Base-by-base conservation (phyloP, 495 filamentous ascomycete genomes). In the Mytilinidion resinicola region DNA sequence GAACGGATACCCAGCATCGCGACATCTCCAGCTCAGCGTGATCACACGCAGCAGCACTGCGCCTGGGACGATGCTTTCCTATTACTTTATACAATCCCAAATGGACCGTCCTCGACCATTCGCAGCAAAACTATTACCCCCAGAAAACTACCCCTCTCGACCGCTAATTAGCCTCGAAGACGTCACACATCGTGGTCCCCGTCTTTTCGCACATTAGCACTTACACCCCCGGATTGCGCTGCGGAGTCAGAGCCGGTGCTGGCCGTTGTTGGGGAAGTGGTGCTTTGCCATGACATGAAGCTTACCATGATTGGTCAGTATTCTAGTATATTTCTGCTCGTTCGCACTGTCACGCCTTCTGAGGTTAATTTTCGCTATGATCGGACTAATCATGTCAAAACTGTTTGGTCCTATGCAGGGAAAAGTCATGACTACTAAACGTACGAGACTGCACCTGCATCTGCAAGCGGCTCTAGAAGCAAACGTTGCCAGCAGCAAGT, bases 131-230 rank as follows among this genome's bases (percentile, higher is more conserved):
- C 46, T 49, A 49, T 49, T 49, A 49, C 46, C 46, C 46, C 46
- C 46, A 49, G 15, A 25, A 49, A 49, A 49, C 46, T 49, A 25
- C 46, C 46, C 46, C 20, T 49, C 46, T 17, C 46, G 46, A 49
- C 46, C 46, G 46, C 46, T 14, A 25, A 25, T 9, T 25, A 14
- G 14, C 46, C 14, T 17, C 15, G 6, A 25, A 7, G 46, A 49
- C 46, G 21, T 30, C 46, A 49, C 7, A 49, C 46, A 25, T 49
- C 46, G 46, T 49, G 46, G 7, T 25, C 33, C 46, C 7, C 46
- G 9, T 25, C 21, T 30, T 14, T 5, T 30, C 46, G 12, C 21
- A 19, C 46, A 19, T 19, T 12, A 12, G 9, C 33, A 25, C 17
- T 8, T 49, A 12, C n/a, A 6, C 46, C 21, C 19, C 33, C 17